A percentile compares a stretch with the other conserved stretches of the same genome.
These are phyloP conservation scores for Pseudogymnoascus verrucosus DNA, from an alignment of 2,329 filamentous ascomycete species.

Conservation along the genomic window DNA sequence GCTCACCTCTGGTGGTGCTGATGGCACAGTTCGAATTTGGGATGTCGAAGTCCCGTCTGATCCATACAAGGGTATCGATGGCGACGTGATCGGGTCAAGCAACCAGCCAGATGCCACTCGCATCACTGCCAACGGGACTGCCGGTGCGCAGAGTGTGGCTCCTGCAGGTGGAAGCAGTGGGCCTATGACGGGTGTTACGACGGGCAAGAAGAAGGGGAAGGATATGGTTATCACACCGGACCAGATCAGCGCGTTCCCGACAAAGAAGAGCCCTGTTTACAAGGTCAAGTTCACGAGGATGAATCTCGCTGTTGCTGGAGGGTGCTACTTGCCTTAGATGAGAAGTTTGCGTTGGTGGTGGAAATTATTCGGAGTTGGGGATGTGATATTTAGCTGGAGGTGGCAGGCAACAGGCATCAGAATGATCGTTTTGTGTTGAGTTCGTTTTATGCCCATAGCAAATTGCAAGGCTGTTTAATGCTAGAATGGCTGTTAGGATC, in stretches of 20 bases:
- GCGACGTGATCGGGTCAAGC: constrained; percentile 31
- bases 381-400: constrained; percentile 7
- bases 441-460: not conserved
- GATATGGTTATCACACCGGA: constrained; percentile 86
- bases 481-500: not conserved
- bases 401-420: not conserved
- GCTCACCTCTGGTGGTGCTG: constrained; percentile 81
- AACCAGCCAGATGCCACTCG: constrained; percentile 43
- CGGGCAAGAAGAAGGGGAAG: constrained; percentile 70
- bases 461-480: not conserved
- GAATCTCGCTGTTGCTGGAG: constrained; percentile 85
- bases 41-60: constrained; percentile 71
- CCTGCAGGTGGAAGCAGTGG: constrained; percentile 25
- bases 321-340: constrained; percentile 43
- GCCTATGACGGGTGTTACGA: constrained; percentile 20
- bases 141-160: constrained; percentile 25
- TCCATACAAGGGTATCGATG: constrained; percentile 46
- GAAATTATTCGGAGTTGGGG: constrained; percentile 1
- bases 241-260: constrained; percentile 89
- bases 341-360: not conserved
- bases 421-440: not conserved
- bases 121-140: constrained; percentile 40
- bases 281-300: constrained; percentile 90
- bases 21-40: constrained; percentile 91
- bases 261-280: constrained; percentile 92